Conservation (phyloP, 2,329 filamentous ascomycete genomes). For the Hypomyces perniciosus region DNA sequence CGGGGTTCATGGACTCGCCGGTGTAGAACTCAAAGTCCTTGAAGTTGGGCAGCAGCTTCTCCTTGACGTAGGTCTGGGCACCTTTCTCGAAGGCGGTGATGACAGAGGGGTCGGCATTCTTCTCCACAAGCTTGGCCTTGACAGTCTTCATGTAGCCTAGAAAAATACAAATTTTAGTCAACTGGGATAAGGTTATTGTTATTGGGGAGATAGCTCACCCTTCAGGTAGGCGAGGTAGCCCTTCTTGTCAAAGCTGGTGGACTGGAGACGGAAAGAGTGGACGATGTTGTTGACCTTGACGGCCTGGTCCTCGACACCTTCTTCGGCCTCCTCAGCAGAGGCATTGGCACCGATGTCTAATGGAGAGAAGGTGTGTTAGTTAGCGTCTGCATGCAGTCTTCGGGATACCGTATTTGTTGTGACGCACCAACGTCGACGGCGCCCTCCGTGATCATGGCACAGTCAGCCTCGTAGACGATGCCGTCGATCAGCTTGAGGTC, state of each 20-base stretch:
- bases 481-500: constrained; percentile 74
- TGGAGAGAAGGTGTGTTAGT: not conserved
- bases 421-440: constrained; percentile 65
- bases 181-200: not conserved
- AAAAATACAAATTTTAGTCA: not conserved
- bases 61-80: constrained; percentile 71
- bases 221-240: constrained; percentile 78
- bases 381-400: not conserved
- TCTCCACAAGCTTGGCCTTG: constrained; percentile 62
- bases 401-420: not conserved
- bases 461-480: constrained; percentile 85
- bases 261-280: constrained; percentile 82
- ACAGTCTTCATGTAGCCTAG: constrained; percentile 87
- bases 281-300: constrained; percentile 88
- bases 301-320: constrained; percentile 62
- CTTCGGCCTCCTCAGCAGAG: constrained; percentile 83
- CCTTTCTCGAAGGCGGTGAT: constrained; percentile 75
- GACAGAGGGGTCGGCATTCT: constrained; percentile 55
- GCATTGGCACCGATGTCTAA: constrained; percentile 90
- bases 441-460: constrained; percentile 79
- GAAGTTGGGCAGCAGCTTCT: constrained; percentile 75
- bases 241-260: constrained; percentile 82
- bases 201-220: constrained; percentile 41
- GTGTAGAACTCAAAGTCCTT: constrained; percentile 95
- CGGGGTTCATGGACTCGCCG: constrained; percentile 86